These are phyloP conservation scores for Bruguiera hainesii DNA, from an alignment of 441 rosid species.

Conservation along the genomic window DNA sequence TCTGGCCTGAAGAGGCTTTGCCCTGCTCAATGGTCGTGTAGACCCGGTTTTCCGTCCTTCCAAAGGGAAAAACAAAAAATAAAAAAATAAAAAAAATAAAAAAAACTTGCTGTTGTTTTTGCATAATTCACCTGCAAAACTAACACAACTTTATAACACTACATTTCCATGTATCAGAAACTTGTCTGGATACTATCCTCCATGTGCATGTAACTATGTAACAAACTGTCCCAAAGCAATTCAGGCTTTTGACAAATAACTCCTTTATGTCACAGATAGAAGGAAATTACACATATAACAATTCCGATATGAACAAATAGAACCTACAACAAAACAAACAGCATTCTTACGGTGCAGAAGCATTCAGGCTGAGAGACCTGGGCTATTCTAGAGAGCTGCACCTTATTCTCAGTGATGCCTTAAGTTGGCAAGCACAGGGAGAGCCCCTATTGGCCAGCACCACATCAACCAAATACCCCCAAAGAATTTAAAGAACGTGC, in stretches of 20 bases:
- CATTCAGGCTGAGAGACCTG: slow-evolving; percentile 38
- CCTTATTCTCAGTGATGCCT: slow-evolving; percentile 23
- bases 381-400: slow-evolving; percentile 31
- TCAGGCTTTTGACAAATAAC: slow-evolving; percentile 6
- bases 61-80: too few species aligned
- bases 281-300: slow-evolving; percentile 37
- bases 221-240: too few species aligned
- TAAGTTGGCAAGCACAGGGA: neutral
- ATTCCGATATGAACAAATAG: slow-evolving; percentile 50
- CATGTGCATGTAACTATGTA: too few species aligned
- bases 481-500: slow-evolving; percentile 69
- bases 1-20: too few species aligned
- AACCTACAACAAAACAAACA: slow-evolving; percentile 41
- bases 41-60: too few species aligned
- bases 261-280: slow-evolving; percentile 28
- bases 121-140: too few species aligned
- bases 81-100: too few species aligned
- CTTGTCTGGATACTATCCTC: too few species aligned
- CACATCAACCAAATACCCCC: slow-evolving; percentile 39
- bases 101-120: too few species aligned
- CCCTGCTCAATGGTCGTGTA: too few species aligned
- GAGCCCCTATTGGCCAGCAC: slow-evolving; percentile 21
- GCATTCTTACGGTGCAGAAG: slow-evolving; percentile 52
- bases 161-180: too few species aligned
- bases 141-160: too few species aligned